These are phyloP conservation scores for Fusarium lateritium DNA, from an alignment of 2,329 filamentous ascomycete genomes.

Conservation along the genomic window DNA sequence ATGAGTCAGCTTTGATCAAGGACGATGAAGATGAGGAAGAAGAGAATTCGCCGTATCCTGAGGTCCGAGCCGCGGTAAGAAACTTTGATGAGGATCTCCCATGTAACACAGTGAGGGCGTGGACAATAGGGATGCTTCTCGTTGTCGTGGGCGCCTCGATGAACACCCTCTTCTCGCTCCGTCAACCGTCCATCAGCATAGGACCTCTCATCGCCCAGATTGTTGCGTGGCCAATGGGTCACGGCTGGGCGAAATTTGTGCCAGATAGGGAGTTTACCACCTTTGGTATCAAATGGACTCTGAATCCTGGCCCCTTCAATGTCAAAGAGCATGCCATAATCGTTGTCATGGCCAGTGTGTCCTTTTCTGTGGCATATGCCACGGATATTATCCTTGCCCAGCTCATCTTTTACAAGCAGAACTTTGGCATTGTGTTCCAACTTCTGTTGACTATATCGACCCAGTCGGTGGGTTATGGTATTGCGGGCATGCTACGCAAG, in stretches of 20 bases:
- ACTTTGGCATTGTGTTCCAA: slow-evolving; percentile 77
- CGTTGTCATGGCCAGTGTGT: slow-evolving; percentile 79
- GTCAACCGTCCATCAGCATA: slow-evolving; percentile 73
- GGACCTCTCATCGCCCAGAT: slow-evolving; percentile 74
- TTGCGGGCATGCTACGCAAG: slow-evolving; percentile 76
- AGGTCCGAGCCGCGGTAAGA: slow-evolving; percentile 74
- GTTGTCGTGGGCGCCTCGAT: slow-evolving; percentile 71
- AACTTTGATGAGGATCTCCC: slow-evolving; percentile 77
- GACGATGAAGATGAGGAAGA: slow-evolving; percentile 57
- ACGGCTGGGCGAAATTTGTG: slow-evolving; percentile 71
- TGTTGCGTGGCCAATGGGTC: slow-evolving; percentile 74
- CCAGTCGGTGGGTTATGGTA: slow-evolving; percentile 78
- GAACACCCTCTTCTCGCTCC: slow-evolving; percentile 75
- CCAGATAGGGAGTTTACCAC: slow-evolving; percentile 65
- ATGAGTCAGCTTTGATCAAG: slow-evolving; percentile 46
- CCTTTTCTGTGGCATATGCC: slow-evolving; percentile 78
- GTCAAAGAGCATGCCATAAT: slow-evolving; percentile 80
- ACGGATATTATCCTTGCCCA: slow-evolving; percentile 82
- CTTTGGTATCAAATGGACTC: slow-evolving; percentile 68
- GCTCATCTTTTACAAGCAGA: slow-evolving; percentile 78
- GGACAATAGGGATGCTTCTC: slow-evolving; percentile 72
- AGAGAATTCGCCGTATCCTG: slow-evolving; percentile 72
- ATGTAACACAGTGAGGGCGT: slow-evolving; percentile 76
- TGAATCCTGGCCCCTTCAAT: slow-evolving; percentile 80
- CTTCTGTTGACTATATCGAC: slow-evolving; percentile 77